These are phyloP conservation scores for Durusdinium trenchii DNA, from an alignment of 73 alveolate genomes.

Conservation along the genomic window DNA sequence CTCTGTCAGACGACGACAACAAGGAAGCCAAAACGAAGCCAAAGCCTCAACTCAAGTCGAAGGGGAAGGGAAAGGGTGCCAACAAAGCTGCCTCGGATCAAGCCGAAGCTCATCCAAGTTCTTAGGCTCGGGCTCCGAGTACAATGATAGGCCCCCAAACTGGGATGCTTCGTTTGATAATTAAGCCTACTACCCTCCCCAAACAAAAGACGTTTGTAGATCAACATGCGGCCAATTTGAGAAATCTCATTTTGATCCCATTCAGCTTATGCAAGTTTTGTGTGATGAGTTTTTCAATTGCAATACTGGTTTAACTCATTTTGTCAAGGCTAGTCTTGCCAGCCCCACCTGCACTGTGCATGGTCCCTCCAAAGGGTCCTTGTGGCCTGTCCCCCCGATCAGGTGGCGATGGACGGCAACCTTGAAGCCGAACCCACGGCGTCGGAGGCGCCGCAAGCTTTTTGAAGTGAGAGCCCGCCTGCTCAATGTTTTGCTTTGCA, in stretches of 20 bases:
- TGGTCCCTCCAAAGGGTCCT: not conserved
- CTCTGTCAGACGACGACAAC: not conserved
- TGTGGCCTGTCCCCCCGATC: slow-evolving; percentile 58
- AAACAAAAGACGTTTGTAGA: not conserved
- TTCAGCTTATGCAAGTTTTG: slow-evolving; percentile 18
- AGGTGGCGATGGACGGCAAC: slow-evolving; percentile 83
- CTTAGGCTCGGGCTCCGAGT: not conserved
- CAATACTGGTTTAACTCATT: not conserved
- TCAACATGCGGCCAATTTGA: not conserved
- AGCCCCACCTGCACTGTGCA: slow-evolving; percentile 43
- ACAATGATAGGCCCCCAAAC: not conserved
- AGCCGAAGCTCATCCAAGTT: not conserved
- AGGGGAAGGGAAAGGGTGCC: not conserved
- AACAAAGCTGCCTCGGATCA: no score
- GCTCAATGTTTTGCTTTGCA: not conserved
- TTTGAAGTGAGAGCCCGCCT: not conserved
- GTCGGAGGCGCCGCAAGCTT: not conserved
- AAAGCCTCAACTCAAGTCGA: not conserved
- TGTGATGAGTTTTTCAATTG: not conserved
- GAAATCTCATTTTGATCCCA: not conserved
- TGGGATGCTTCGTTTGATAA: not conserved
- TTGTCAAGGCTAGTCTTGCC: not conserved
- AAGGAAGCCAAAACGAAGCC: not conserved
- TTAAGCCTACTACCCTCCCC: not conserved
- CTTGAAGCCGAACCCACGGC: not conserved